phyloP scores from a whole-genome alignment of 1,284 basidiomycete species.

The Marasmius sp. region DNA sequence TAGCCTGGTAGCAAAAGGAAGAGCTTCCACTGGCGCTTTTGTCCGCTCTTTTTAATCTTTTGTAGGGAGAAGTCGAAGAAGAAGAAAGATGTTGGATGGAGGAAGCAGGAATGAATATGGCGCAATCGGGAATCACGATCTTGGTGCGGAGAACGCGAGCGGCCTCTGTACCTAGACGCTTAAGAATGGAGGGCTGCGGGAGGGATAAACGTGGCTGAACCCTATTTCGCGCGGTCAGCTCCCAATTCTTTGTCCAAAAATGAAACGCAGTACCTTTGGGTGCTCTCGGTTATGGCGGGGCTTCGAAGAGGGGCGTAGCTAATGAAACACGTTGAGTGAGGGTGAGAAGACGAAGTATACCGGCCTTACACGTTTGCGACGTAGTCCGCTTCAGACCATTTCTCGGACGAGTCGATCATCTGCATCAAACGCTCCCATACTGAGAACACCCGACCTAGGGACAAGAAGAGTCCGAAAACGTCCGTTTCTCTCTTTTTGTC shows the following conservation, averaged over 20 bases:
- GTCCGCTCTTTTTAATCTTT: constrained; percentile 39
- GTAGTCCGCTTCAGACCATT: constrained; percentile 55
- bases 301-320: constrained; percentile 52
- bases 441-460: constrained; percentile 38
- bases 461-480: constrained; percentile 33
- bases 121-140: constrained; percentile 47
- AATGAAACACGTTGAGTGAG: neutral
- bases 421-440: constrained; percentile 44
- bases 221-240: constrained; percentile 25
- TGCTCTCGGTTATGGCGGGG: constrained; percentile 39
- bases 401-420: constrained; percentile 44
- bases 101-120: constrained; percentile 43
- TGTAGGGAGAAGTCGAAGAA: constrained; percentile 44
- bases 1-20: constrained; percentile 53
- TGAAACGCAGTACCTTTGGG: constrained; percentile 36
- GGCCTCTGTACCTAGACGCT: constrained; percentile 27
- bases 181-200: constrained; percentile 39
- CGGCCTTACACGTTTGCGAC: constrained; percentile 49
- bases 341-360: neutral
- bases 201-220: constrained; percentile 50
- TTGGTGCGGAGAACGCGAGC: constrained; percentile 43
- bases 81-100: constrained; percentile 38
- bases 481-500: constrained; percentile 16
- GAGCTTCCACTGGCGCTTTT: constrained; percentile 37
- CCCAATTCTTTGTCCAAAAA: neutral